Evolutionary conservation across 2,329 filamentous ascomycete species (phyloP).

Genomic region (Talaromyces marneffei): DNA sequence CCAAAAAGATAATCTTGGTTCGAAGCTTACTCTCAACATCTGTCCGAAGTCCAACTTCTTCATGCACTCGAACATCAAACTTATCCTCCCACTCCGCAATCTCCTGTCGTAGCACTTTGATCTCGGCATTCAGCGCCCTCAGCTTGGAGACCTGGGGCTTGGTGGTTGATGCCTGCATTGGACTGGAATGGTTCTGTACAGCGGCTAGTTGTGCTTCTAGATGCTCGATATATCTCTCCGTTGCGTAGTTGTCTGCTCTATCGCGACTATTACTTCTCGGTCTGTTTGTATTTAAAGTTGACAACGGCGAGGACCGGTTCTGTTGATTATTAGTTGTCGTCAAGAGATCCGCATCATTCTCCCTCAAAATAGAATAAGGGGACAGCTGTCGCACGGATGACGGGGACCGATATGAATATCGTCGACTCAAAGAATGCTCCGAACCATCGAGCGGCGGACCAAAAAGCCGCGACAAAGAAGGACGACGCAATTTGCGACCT

Average conservation of each 20-base stretch:
- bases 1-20: conserved; percentile 27
- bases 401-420: background rate
- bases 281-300: conserved; percentile 16
- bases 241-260: conserved; percentile 32
- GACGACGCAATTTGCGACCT: conserved; percentile 17
- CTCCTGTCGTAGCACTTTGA: conserved; percentile 28
- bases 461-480: conserved; percentile 16
- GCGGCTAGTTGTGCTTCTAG: conserved; percentile 43
- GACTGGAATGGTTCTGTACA: conserved; percentile 35
- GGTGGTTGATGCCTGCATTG: conserved; percentile 35
- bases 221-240: conserved; percentile 45
- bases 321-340: background rate
- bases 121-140: conserved; percentile 27
- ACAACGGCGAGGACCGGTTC: conserved; percentile 14
- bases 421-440: background rate
- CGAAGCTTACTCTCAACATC: conserved; percentile 26
- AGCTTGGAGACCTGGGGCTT: conserved; percentile 34
- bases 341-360: background rate
- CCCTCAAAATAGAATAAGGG: conserved; percentile 8
- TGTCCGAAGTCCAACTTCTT: conserved; percentile 25
- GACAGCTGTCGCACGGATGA: background rate
- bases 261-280: conserved; percentile 14
- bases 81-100: conserved; percentile 26
- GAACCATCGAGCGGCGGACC: conserved; percentile 5
- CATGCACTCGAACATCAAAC: conserved; percentile 30